Evolutionary conservation across 106 monocot genomes (phyloP), one percentile per base, ranked within the genome.

Genomic region (Triglochin maritima): DNA sequence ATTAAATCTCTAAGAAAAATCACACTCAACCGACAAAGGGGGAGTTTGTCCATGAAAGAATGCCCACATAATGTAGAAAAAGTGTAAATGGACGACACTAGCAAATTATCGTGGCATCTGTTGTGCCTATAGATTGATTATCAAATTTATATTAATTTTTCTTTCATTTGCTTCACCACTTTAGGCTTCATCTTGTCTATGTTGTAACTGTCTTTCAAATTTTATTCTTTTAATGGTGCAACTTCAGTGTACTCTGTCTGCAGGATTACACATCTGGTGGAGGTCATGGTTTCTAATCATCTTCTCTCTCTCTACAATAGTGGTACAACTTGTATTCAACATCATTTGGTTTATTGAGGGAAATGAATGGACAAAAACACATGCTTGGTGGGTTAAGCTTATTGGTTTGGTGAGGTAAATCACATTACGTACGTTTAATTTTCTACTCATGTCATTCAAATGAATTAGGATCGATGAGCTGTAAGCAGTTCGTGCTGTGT

Each of bases 391-490:
- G 94, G 85, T 79, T 14, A 69, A 72, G 62, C 42, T 94, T 41
- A 63, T 90, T 65, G 94, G 94, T 10, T 70, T 94, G 73, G 79
- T 74, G 53, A 94, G 94, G 94, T 94, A 84, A 76, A 16, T 49
- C 47, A 29, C 29, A 29, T 29, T 29, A 29, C 29, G 29, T 29
- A 29, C 29, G 29, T 29, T 29, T 29, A 29, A 29, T 29, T 29
- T 29, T 29, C 29, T 29, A 29, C 45, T 64, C 65, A 15, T 47
- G 17, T 17, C 7, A 48, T 47, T 14, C 5, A 4, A 6, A 53
- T 8, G 46, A 70, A 29, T 70, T 46, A 29, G 29, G 15, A 45
- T 29, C 29, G 29, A 29, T 29, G 29, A 29, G 29, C 29, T 29
- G 29, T 29, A 29, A 29, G 29, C 29, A 29, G 29, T 29, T 29